phyloP scores from a whole-genome alignment of 2,329 filamentous ascomycete species.

The Trichoderma lentiforme region DNA sequence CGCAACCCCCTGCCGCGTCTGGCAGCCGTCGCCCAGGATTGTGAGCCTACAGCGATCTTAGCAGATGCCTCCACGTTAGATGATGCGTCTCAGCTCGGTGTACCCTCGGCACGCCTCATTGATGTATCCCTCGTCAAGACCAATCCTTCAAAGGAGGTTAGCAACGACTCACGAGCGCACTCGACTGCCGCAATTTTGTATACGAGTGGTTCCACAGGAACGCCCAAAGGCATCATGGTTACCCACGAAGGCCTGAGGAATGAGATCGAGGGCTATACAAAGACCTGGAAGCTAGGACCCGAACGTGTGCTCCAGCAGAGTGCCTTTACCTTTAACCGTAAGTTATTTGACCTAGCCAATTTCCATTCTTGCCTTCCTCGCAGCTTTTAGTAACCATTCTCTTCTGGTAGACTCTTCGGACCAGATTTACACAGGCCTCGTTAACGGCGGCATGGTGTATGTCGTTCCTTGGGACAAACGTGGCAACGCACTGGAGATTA shows the following conservation, averaged over 20 bases:
- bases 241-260: conserved; percentile 28
- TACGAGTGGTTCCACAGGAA: conserved; percentile 30
- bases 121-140: background rate
- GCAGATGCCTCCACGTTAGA: conserved; percentile 16
- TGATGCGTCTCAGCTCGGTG: background rate
- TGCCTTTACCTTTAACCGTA: conserved; percentile 36
- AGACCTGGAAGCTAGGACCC: conserved; percentile 20
- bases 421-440: conserved; percentile 35
- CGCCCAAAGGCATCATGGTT: conserved; percentile 40
- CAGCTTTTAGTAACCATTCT: too few species aligned
- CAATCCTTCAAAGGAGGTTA: background rate
- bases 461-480: conserved; percentile 27
- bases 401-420: conserved; percentile 27
- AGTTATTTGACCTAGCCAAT: too few species aligned
- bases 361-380: too few species aligned
- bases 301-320: conserved; percentile 36
- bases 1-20: conserved; percentile 31
- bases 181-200: conserved; percentile 31
- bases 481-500: conserved; percentile 34
- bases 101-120: conserved; percentile 1
- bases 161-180: background rate
- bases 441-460: conserved; percentile 33
- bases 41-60: conserved; percentile 25
- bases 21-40: conserved; percentile 28
- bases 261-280: conserved; percentile 24